Conservation (phyloP, 2,329 filamentous ascomycete genomes). For the Aureobasidium sp. region DNA sequence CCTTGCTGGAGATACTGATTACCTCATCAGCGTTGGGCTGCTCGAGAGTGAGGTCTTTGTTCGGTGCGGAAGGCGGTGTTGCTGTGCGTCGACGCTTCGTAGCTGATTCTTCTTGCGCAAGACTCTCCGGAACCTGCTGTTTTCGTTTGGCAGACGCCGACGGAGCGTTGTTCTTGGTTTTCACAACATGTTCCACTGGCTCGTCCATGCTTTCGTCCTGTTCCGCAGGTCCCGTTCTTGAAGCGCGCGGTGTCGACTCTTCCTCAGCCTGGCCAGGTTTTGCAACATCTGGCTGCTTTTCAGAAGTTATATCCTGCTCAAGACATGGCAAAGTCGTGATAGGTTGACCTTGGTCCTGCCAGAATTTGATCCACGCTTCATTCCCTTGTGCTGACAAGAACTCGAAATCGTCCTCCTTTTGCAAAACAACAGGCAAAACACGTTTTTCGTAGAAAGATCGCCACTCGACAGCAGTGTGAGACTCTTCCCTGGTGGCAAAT, state of each 20-base stretch:
- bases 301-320: neutral
- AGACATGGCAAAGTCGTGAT: neutral
- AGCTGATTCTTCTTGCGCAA: neutral
- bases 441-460: conserved; percentile 18
- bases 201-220: neutral
- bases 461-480: conserved; percentile 22
- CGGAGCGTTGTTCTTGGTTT: neutral
- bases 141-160: neutral
- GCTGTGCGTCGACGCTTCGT: neutral
- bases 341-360: conserved; percentile 5
- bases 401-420: neutral
- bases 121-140: neutral
- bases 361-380: neutral
- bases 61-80: neutral
- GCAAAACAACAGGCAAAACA: conserved; percentile 20
- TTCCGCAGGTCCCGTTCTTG: neutral
- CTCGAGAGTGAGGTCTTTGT: neutral
- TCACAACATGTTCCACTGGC: neutral
- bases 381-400: neutral
- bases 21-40: neutral
- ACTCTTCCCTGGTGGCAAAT: no score
- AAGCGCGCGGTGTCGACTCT: neutral
- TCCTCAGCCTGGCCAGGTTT: neutral
- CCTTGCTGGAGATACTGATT: neutral
- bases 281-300: neutral